phyloP scores from a whole-genome alignment of 2,329 filamentous ascomycete genomes.

The Exserohilum turcica region DNA sequence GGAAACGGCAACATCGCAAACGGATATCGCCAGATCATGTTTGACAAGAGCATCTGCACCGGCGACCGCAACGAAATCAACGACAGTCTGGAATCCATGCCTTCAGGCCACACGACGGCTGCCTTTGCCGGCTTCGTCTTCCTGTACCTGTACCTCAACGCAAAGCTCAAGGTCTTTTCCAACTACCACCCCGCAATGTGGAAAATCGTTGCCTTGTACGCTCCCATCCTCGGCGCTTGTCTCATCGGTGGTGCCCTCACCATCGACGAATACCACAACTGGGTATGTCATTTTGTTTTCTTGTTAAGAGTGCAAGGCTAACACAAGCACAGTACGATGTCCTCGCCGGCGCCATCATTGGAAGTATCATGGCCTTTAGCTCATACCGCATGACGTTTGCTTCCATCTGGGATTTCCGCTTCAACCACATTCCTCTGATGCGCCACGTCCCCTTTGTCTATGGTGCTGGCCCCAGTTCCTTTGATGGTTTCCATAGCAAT shows the following conservation, averaged over 20 bases:
- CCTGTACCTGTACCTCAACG: conserved; percentile 75
- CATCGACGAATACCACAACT: conserved; percentile 73
- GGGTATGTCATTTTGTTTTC: conserved; percentile 3
- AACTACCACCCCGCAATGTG: conserved; percentile 76
- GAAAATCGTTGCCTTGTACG: conserved; percentile 70
- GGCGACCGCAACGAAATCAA: conserved; percentile 68
- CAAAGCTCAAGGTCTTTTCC: conserved; percentile 75
- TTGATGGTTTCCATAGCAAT: conserved; percentile 57
- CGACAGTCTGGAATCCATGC: conserved; percentile 72
- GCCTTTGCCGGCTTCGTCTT: conserved; percentile 75
- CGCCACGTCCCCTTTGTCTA: conserved; percentile 63
- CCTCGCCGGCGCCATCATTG: conserved; percentile 69
- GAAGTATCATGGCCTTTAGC: conserved; percentile 67
- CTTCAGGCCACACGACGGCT: conserved; percentile 74
- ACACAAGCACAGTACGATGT: conserved; percentile 66
- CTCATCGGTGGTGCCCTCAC: conserved; percentile 72
- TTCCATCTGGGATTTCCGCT: conserved; percentile 70
- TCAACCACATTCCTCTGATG: conserved; percentile 68
- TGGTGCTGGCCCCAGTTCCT: conserved; percentile 46
- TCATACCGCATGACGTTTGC: conserved; percentile 71
- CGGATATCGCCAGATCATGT: conserved; percentile 68
- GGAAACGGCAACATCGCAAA: conserved; percentile 55
- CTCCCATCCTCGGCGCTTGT: conserved; percentile 69
- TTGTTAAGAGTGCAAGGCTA: not conserved
- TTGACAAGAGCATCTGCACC: conserved; percentile 71